Evolutionary conservation across 2,329 filamentous ascomycete genomes (phyloP).

Genomic region (Geosmithia morbida): DNA sequence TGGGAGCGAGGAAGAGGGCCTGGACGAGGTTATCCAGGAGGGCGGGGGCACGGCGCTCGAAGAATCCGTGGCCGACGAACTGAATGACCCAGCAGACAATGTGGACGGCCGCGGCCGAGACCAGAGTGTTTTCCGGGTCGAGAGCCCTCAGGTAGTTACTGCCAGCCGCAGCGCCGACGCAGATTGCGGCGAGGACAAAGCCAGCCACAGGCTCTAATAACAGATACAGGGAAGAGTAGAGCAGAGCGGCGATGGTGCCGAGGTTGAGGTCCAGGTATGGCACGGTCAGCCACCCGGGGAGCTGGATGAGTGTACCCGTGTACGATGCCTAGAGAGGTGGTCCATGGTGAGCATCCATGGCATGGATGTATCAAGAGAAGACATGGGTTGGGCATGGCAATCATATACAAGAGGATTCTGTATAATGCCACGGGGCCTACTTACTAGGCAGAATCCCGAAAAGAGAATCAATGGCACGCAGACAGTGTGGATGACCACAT

Average conservation of each 20-base stretch:
- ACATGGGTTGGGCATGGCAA: background rate
- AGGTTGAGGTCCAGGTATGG: slow-evolving; percentile 54
- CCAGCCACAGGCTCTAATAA: slow-evolving; percentile 91
- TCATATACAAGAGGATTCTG: background rate
- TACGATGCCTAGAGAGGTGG: slow-evolving; percentile 37
- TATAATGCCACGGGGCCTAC: slow-evolving; percentile 10
- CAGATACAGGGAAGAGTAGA: slow-evolving; percentile 71
- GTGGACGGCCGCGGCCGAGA: slow-evolving; percentile 51
- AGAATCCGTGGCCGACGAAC: slow-evolving; percentile 82
- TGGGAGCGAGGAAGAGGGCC: slow-evolving; percentile 80
- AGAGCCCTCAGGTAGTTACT: slow-evolving; percentile 60
- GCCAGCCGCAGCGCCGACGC: slow-evolving; percentile 60
- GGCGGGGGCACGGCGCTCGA: slow-evolving; percentile 77
- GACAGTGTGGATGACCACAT: slow-evolving; percentile 64
- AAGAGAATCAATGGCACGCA: slow-evolving; percentile 67
- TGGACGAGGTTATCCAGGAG: slow-evolving; percentile 85
- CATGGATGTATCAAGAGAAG: background rate
- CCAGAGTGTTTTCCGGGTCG: slow-evolving; percentile 31
- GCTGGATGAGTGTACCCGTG: slow-evolving; percentile 45
- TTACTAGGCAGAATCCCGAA: slow-evolving; percentile 57
- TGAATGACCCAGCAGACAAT: slow-evolving; percentile 73
- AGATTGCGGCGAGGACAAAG: slow-evolving; percentile 57
- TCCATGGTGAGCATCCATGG: background rate
- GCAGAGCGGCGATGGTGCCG: slow-evolving; percentile 46
- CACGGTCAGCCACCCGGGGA: slow-evolving; percentile 52